phyloP scores from a whole-genome alignment of 257 asterid species.

The Fraxinus cuspidata region DNA sequence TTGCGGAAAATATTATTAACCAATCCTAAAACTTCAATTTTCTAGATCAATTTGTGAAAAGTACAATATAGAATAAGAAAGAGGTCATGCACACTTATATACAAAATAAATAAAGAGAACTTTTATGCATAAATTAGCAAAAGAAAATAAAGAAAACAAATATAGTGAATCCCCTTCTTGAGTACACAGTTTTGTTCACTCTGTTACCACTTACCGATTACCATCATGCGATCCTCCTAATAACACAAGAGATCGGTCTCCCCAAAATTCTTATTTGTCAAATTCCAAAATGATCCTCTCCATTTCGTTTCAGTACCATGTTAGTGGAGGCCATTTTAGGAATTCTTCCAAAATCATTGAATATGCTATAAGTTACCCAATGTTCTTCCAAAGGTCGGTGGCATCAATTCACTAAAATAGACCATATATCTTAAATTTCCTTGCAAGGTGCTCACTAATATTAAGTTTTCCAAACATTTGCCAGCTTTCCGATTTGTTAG shows the following conservation, averaged over 20 bases:
- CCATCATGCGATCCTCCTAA: background rate
- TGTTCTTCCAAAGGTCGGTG: constrained; percentile 1
- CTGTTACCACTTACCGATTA: background rate
- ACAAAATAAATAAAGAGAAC: background rate
- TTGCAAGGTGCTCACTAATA: background rate
- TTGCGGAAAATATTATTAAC: background rate
- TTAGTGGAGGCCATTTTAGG: background rate
- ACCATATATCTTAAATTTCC: constrained; percentile 5
- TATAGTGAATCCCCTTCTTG: background rate
- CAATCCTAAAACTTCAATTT: background rate
- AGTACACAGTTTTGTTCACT: background rate
- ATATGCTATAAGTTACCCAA: background rate
- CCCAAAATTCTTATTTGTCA: background rate
- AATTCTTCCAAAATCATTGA: background rate
- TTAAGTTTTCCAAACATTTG: background rate
- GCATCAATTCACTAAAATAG: background rate
- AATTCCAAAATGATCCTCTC: background rate
- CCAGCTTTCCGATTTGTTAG: background rate
- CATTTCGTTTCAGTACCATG: background rate
- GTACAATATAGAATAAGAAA: background rate
- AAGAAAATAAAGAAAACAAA: background rate
- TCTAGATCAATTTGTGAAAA: too few species aligned
- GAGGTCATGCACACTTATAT: background rate
- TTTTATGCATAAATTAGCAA: background rate
- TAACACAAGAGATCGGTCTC: background rate